Percentiles rank a stretch among this genome's conserved stretches.
Evolutionary conservation across 2,329 filamentous ascomycete genomes (phyloP).

Genomic region (Penicillium corylophilum): DNA sequence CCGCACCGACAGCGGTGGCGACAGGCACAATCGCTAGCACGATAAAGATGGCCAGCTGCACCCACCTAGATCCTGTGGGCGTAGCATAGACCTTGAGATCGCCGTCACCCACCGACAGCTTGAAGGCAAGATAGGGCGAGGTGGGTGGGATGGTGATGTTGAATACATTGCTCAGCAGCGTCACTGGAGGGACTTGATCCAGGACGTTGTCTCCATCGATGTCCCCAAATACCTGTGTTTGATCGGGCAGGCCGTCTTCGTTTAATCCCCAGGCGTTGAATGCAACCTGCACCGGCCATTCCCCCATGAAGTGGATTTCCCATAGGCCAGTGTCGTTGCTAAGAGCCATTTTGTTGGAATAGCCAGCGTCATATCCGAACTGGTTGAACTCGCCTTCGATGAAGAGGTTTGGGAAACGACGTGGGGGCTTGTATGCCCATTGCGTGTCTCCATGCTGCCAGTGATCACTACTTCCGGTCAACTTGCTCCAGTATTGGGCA

Average conservation of each 20-base stretch:
- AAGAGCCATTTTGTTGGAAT: conserved; percentile 55
- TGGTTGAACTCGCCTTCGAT: conserved; percentile 63
- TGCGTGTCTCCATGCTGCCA: conserved; percentile 58
- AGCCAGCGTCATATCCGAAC: conserved; percentile 62
- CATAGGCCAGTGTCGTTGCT: conserved; percentile 50
- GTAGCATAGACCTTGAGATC: conserved; percentile 50
- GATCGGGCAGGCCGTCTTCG: conserved; percentile 61
- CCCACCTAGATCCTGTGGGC: conserved; percentile 53
- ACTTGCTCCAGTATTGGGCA: conserved; percentile 62
- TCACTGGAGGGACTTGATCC: conserved; percentile 61
- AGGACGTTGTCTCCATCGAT: conserved; percentile 59
- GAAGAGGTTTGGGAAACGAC: conserved; percentile 62
- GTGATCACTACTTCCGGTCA: conserved; percentile 59
- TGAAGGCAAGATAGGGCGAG: conserved; percentile 56
- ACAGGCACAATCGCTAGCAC: conserved; percentile 57
- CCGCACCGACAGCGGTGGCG: conserved; percentile 47
- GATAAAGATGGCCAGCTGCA: conserved; percentile 55
- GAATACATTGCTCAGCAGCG: conserved; percentile 55
- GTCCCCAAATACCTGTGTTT: conserved; percentile 59
- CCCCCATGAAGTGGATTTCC: conserved; percentile 61
- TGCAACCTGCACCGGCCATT: conserved; percentile 63
- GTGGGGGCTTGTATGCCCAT: conserved; percentile 37
- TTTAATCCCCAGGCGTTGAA: conserved; percentile 68
- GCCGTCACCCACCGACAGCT: conserved; percentile 55
- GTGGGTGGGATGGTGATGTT: conserved; percentile 59